phyloP scores from a whole-genome alignment of 169 alveolate genomes.

The Plasmodium relictum region DNA sequence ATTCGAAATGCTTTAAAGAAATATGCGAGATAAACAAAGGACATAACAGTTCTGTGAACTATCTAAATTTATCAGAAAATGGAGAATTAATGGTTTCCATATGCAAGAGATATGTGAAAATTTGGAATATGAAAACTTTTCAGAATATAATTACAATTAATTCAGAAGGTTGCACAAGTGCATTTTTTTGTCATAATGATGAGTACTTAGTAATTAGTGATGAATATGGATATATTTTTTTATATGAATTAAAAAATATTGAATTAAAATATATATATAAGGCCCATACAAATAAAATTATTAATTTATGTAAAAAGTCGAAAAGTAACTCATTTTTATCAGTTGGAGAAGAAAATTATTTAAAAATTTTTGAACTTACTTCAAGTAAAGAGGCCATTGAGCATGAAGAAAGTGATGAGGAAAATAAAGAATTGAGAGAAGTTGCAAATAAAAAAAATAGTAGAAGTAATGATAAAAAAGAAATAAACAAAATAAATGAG shows the following conservation, averaged over 20 bases:
- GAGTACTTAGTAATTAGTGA: constrained; percentile 79
- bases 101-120: constrained; percentile 80
- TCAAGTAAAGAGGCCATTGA: background rate
- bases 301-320: constrained; percentile 62
- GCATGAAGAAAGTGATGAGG: constrained; percentile 11
- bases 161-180: constrained; percentile 79
- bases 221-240: constrained; percentile 73
- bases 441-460: background rate
- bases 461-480: background rate
- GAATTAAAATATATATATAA: constrained; percentile 75
- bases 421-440: background rate
- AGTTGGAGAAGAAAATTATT: constrained; percentile 82
- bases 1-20: constrained; percentile 78
- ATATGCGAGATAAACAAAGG: constrained; percentile 80
- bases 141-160: constrained; percentile 78
- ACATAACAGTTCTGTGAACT: constrained; percentile 80
- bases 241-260: constrained; percentile 79
- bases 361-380: constrained; percentile 79
- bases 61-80: constrained; percentile 78
- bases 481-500: background rate
- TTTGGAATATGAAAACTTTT: constrained; percentile 83
- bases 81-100: constrained; percentile 82
- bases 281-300: constrained; percentile 79
- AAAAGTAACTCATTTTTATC: constrained; percentile 80
- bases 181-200: constrained; percentile 77